Evolutionary conservation across 768 basidiomycete species (phyloP), one percentile per base, ranked within the genome.

Genomic region (Crepidotus variabilis): DNA sequence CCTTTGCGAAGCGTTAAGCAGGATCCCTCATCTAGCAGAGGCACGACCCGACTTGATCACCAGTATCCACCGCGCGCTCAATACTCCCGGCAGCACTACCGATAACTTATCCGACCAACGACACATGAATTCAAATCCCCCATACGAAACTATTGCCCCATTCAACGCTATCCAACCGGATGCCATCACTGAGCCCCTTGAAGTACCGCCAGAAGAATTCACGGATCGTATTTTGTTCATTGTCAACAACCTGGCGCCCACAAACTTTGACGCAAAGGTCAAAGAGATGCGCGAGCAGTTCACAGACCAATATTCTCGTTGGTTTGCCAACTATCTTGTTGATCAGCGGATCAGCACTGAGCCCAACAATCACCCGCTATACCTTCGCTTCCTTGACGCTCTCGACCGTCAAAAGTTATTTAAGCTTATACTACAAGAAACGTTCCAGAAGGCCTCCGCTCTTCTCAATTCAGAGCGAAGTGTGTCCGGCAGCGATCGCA

Each of bases 321-420:
- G 97, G 97, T 97, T 99, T 65, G 96, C 97, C 47, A 90, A 97
- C 68, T 99, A 98, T 71, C 81, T 99, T 49, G 94, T 99, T 34
- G 93, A 95, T 65, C 92, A 98, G 66, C 90, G 97, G 35, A 86
- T 98, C 70, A 90, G 89, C 72, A 89, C 90, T 55, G 97, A 99
- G 72, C 93, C 93, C 52, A 99, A 99, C 78, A 97, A 98, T 66
- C 97, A 98, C 62, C 82, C 86, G 49, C 83, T 98, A 33, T 99
- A 99, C 71, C 85, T 97, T 57, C 90, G 94, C 55, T 93, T 99
- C 68, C 77, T 99, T 56, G 93, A 98, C 57, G 84, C 87, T 2
- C 74, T 99, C 58, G 84, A 89, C 59, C 79, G 82, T 36, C 78
- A 86, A 55, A 68, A 70, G 32, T 74, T 99, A 33, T 80, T 79